Conservation (phyloP, 1,139 yeast species). For the Magnusiomyces magnusii region DNA sequence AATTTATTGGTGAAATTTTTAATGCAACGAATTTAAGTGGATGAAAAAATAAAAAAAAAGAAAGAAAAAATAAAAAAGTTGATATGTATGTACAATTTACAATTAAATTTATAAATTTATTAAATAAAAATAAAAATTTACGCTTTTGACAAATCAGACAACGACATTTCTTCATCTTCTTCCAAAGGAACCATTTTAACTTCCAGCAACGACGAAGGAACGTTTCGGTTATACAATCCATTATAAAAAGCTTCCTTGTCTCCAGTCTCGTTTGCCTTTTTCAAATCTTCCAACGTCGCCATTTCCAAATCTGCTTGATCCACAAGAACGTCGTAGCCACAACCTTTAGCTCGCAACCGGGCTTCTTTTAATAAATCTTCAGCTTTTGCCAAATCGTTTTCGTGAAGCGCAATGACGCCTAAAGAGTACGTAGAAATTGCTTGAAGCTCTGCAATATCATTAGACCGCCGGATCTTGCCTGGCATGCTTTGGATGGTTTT, state of each 20-base stretch:
- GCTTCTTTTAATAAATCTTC: conserved; percentile 60
- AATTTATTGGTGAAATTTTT: background rate
- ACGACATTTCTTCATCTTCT: background rate
- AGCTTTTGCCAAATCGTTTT: conserved; percentile 49
- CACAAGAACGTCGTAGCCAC: conserved; percentile 57
- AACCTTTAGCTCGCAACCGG: conserved; percentile 58
- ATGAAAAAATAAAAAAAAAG: background rate
- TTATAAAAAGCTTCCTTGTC: conserved; percentile 2
- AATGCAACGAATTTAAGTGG: background rate
- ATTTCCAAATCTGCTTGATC: conserved; percentile 61
- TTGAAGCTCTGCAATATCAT: conserved; percentile 51
- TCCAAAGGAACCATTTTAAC: background rate
- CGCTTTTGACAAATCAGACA: background rate
- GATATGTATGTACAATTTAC: too few species aligned
- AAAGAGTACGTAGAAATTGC: conserved; percentile 80
- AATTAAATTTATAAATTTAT: background rate
- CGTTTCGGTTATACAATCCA: conserved; percentile 1
- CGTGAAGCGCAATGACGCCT: conserved; percentile 67
- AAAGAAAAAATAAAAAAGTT: too few species aligned
- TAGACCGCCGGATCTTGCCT: conserved; percentile 37
- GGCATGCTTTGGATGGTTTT: conserved; percentile 48
- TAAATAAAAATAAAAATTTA: background rate
- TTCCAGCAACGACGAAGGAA: background rate
- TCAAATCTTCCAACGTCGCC: conserved; percentile 38
- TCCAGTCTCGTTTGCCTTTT: conserved; percentile 6